phyloP scores from a whole-genome alignment of 1,139 yeast genomes.

The Saccharomyces hybrid region DNA sequence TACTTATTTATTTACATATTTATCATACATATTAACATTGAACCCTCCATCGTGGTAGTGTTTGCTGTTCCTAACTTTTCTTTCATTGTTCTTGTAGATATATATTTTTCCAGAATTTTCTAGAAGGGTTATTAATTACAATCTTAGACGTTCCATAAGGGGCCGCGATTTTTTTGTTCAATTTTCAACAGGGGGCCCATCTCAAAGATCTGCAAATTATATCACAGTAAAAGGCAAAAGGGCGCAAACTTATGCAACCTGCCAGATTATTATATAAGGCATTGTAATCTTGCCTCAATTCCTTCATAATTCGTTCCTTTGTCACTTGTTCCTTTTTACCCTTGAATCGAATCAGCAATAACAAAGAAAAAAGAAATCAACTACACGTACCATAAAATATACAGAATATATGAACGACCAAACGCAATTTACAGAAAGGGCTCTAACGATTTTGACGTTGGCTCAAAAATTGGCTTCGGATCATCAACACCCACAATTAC shows the following conservation, averaged over 20 bases:
- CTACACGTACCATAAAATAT: not conserved
- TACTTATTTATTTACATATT: not conserved
- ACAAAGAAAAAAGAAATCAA: not conserved
- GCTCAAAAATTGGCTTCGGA: slow-evolving; percentile 81
- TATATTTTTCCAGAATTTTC: not conserved
- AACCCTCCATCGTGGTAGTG: not conserved
- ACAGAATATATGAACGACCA: slow-evolving; percentile 40
- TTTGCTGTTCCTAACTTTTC: not conserved
- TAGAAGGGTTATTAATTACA: not conserved
- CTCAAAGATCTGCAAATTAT: not conserved
- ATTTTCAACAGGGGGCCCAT: not conserved
- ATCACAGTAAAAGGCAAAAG: not conserved
- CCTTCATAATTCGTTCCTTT: not conserved
- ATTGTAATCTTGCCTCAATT: not conserved
- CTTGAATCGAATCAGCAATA: not conserved
- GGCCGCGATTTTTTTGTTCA: not conserved
- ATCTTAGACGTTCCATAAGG: not conserved
- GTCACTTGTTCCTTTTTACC: not conserved
- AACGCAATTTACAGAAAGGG: slow-evolving; percentile 88
- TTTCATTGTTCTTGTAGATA: not conserved
- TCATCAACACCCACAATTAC: slow-evolving; percentile 72
- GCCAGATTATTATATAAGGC: not conserved
- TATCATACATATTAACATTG: not conserved
- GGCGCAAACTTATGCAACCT: slow-evolving; percentile 1
- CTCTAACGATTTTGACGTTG: slow-evolving; percentile 67